Evolutionary conservation across 768 basidiomycete genomes (phyloP), one percentile per base, ranked within the genome.

Genomic region (Trametes punicea): DNA sequence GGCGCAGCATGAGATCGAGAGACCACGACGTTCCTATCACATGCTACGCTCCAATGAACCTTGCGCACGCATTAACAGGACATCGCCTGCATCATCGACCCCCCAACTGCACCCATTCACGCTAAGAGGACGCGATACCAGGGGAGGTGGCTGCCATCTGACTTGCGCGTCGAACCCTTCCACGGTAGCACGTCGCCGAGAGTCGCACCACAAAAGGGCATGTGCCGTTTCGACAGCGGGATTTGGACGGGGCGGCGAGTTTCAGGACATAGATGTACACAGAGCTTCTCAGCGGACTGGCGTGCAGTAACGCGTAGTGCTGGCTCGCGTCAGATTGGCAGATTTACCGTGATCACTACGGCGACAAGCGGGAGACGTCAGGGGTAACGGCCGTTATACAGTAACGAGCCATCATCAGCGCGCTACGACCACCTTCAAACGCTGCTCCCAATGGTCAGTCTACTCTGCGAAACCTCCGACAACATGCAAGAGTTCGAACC

Each of bases 21-120:
- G 40, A 29, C 54, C 10, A 21, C 18, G 34, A 25, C 27, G n/a
- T n/a, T 39, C 20, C 49, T 49, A 56, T 56, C 59, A 56, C 59
- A 56, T 60, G 59, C n/a, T n/a, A n/a, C n/a, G n/a, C n/a, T n/a
- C n/a, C n/a, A 23, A 46, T 38, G 34, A 25, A 20, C 41, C 51
- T 16, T 36, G 46, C 45, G 39, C 13, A 48, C 48, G 45, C 34
- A 44, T 55, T 20, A n/a, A n/a, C n/a, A n/a, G n/a, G n/a, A n/a
- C n/a, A n/a, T n/a, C 31, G 26, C 18, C 47, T 46, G 42, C 53
- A 55, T 53, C 50, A 40, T 52, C 34, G 55, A 23, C 31, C 25
- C 34, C 27, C 5, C 31, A 20, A 52, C 36, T 55, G 52, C 46
- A 54, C 52, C 57, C 57, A 46, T 7, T 10, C 51, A 48, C 51